Conservation (phyloP, 176 grass and related monocot genomes). For the Ampelocalamus luodianensis region DNA sequence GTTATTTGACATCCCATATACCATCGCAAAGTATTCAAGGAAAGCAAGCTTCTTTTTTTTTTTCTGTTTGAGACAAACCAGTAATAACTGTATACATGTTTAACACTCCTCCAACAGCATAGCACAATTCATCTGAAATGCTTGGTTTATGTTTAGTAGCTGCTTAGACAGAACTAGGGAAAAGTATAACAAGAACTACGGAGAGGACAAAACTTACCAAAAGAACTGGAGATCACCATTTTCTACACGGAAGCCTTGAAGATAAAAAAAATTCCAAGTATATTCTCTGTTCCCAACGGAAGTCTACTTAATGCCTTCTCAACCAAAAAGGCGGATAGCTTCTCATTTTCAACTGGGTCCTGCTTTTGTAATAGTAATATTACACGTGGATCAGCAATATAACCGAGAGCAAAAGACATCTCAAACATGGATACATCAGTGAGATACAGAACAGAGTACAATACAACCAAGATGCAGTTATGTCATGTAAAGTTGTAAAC, state of each 20-base stretch:
- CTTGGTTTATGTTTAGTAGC: not conserved
- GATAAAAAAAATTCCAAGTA: conserved; percentile 81
- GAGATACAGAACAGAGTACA: not conserved
- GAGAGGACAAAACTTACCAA: conserved; percentile 56
- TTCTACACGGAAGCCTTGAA: conserved; percentile 67
- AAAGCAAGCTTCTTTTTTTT: not conserved
- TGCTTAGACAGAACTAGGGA: not conserved
- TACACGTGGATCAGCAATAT: not conserved
- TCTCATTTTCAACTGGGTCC: conserved; percentile 69
- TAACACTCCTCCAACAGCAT: not conserved
- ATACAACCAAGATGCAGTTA: not conserved
- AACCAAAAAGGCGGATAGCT: conserved; percentile 75
- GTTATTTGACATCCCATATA: not conserved
- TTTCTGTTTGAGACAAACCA: not conserved
- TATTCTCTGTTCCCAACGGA: conserved; percentile 67
- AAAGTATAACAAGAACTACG: not conserved
- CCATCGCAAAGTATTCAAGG: not conserved
- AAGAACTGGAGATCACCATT: conserved; percentile 80
- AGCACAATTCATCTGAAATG: conserved; percentile 4
- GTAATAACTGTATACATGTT: conserved; percentile 5
- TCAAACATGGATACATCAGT: not conserved
- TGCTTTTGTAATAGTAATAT: conserved; percentile 64
- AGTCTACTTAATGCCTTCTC: conserved; percentile 83
- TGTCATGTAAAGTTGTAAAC: not conserved
- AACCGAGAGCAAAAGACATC: not conserved